Evolutionary conservation across 208 protist genomes (phyloP), one percentile per base, ranked within the genome.

Genomic region (Leishmania guyanensis): DNA sequence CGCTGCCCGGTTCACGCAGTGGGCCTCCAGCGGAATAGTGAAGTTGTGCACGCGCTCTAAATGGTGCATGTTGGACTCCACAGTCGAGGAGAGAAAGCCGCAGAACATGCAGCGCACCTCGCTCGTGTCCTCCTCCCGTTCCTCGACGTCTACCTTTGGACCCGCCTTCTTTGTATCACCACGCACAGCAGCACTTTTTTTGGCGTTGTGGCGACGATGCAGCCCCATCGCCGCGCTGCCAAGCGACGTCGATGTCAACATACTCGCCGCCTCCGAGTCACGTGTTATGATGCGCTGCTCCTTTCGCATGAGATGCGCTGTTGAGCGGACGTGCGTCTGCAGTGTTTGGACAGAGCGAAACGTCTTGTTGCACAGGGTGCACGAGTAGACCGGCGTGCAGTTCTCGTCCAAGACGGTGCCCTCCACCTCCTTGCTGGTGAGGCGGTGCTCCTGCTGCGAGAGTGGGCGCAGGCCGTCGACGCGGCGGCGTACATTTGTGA

Each of bases 281-380:
- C 93, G 92, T 2, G 90, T 84, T 62, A 97, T 86, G 78, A 98
- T 97, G 78, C 93, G 95, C 88, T 98, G 81, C 87, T 98, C 93
- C 87, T 98, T 98, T 62, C 91, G 92, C 78, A 98, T 95, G 36
- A 98, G 84, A 82, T 98, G 95, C 0, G 95, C 93, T 33, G 92
- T 98, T 33, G 95, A 98, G 84, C 93, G 92, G 50, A 98, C 86
- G 84, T 98, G 95, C 8, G 93, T 88, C 86, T 98, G 95, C 36
- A 98, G 90, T 14, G 95, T 98, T 77, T 97, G 95, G 54, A 97
- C 93, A 2, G 90, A 96, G 74, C 87, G 93, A 75, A 98, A 98
- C 3, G 89, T 92, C 80, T 98, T 98, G 73, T 95, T 95, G 91
- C 95, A 98, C 73, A 98, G 88, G 33, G 92, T 98, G 88, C 95